phyloP scores from a whole-genome alignment of 148 eudicot species.

The Mesembryanthemum crystallinum region DNA sequence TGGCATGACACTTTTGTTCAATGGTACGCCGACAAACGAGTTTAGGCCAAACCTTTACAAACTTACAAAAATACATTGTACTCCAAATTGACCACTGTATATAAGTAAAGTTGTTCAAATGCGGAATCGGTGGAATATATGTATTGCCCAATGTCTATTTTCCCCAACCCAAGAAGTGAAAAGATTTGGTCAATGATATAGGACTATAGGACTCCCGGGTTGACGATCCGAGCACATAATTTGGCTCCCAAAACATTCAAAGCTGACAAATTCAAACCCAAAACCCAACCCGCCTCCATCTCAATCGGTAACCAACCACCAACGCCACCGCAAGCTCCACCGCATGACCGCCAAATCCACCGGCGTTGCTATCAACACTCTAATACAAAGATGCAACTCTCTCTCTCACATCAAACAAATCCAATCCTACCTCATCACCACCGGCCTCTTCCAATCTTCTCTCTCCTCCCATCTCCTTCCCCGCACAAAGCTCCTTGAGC shows the following conservation, averaged over 20 bases:
- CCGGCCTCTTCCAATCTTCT: conserved; percentile 46
- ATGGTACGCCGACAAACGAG: too few species aligned
- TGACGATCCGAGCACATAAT: neutral
- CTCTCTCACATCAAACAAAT: conserved; percentile 57
- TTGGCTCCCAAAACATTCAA: neutral
- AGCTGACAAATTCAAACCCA: neutral
- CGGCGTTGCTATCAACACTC: conserved; percentile 26
- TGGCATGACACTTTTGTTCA: too few species aligned
- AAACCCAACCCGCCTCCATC: neutral
- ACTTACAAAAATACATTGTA: too few species aligned
- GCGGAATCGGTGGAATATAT: too few species aligned
- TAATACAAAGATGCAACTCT: conserved; percentile 50
- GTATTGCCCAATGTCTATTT: too few species aligned
- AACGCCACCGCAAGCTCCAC: conserved; percentile 14
- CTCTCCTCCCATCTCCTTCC: conserved; percentile 22
- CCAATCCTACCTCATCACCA: conserved; percentile 56
- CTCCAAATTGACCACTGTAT: too few species aligned
- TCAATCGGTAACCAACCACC: neutral
- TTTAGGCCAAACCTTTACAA: too few species aligned
- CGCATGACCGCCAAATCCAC: conserved; percentile 26
- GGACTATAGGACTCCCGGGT: too few species aligned
- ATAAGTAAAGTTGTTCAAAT: too few species aligned
- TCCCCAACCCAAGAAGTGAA: too few species aligned
- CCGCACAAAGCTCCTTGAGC: conserved; percentile 58
- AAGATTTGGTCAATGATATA: too few species aligned